A percentile compares a stretch with the other conserved stretches of the same genome.
Evolutionary conservation across 441 rosid species (phyloP).

Genomic region (Gossypium davidsonii): DNA sequence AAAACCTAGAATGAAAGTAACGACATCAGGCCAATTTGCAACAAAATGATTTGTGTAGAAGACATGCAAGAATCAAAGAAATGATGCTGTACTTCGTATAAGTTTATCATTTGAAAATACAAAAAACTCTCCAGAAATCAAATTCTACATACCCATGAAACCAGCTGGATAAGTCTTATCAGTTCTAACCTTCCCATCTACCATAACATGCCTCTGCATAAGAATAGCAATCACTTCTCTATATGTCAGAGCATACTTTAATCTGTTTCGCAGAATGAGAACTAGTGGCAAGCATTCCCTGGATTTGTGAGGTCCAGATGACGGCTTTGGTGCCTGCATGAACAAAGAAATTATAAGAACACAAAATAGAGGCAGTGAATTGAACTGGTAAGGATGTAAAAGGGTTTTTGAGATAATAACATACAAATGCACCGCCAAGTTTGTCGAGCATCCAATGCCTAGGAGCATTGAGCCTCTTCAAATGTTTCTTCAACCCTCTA

Average conservation of each 20-base stretch:
- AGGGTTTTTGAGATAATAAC: not conserved
- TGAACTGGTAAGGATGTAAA: not conserved
- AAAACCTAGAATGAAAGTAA: not conserved
- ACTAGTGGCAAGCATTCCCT: not conserved
- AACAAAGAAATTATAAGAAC: not conserved
- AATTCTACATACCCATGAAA: constrained; percentile 55
- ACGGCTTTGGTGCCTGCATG: constrained; percentile 30
- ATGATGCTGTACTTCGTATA: not conserved
- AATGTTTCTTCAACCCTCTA: constrained; percentile 50
- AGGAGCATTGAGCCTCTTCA: constrained; percentile 66
- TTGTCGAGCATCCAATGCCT: constrained; percentile 66
- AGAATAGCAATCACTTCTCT: constrained; percentile 2
- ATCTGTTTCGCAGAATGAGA: constrained; percentile 5
- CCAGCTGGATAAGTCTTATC: constrained; percentile 77
- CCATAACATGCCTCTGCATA: constrained; percentile 25
- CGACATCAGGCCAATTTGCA: not conserved
- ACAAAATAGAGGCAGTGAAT: not conserved
- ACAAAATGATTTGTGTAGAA: not conserved
- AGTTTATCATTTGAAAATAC: not conserved
- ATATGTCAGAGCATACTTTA: not conserved
- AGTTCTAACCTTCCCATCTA: constrained; percentile 70
- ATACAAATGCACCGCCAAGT: constrained; percentile 62
- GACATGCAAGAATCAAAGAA: not conserved
- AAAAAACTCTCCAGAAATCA: not conserved
- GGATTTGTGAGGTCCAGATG: constrained; percentile 4